Evolutionary conservation across 2,329 filamentous ascomycete genomes (phyloP), one percentile per base, ranked within the genome.

Genomic region (Sclerotinia spermophila): DNA sequence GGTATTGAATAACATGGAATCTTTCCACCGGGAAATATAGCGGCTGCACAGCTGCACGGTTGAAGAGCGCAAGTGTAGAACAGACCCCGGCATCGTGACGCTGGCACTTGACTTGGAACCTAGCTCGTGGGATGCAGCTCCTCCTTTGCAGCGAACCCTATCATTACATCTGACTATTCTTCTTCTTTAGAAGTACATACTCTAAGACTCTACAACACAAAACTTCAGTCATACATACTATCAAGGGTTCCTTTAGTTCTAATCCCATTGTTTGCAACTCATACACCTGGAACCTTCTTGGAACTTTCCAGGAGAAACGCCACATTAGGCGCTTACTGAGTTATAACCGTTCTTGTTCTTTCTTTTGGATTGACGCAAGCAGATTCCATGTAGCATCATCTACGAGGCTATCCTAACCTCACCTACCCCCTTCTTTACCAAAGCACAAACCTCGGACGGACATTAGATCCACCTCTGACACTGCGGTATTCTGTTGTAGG

Each of bases 21-120:
- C 38, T 66, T 65, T 69, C 68, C 59, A 69, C 68, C 68, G 68
- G 68, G 60, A 51, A 69, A 69, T 69, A 48, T 56, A 69, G 68
- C 68, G 68, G 59, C 35, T 69, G 60, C 44, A 65, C 35, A 64
- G 35, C 60, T 69, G 68, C 68, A 69, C 58, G 62, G 45, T 66
- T 55, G 44, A 66, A 53, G 62, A 66, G 62, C 45, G 62, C 21
- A 30, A 53, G 35, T 66, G 45, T 40, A 15, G 27, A 27, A 51
- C 27, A 51, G 42, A 60, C 67, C 67, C 56, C 44, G 67, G 67
- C 45, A 64, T 35, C 44, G 33, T 69, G 67, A 61, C 40, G n/a
- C 30, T 69, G 30, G 44, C 61, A 65, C 24, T 53, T 40, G 62
- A 66, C 33, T 66, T 66, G 15, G 62, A 66, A 40, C 45, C 62